Base-by-base conservation (phyloP, 371 early-diverging fungal genomes). In the Umbelopsis sp. region DNA sequence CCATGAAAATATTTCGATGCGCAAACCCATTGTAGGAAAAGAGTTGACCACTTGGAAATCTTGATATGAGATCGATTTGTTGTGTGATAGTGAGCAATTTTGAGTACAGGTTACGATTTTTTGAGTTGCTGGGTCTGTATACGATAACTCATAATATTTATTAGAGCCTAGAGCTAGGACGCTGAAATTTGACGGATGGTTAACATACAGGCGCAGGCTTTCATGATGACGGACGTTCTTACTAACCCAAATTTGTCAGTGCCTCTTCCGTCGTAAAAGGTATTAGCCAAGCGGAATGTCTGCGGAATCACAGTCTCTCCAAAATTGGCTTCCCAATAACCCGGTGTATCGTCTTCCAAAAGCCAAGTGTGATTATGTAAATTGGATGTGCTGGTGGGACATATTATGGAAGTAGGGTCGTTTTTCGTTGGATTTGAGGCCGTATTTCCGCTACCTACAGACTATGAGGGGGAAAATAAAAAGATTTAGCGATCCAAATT, bases 271-370 rank as follows among this genome's bases (percentile, higher is more conserved):
- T 80, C 70, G 18, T 77, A 70, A 35, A 72, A 63, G 18, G 89
- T 79, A 73, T 93, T 93, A 73, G 79, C 82, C 24, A 93, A 71
- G 18, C 92, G 83, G 70, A 93, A 85, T 10, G 89, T 71, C 2
- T 91, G 83, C 1, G 93, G 92, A 8, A 86, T 85, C 20, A 89
- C 72, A 22, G 84, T 70, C 62, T 76, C 76, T 4, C 78, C 81
- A 66, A 93, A 91, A 53, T 79, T 71, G 32, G 86, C 87, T 45
- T 90, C 78, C 87, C 89, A 90, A 69, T 85, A 91, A 14, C 94
- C 94, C 16, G 92, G 87, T n/a, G 86, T 83, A 67, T 80, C 80
- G 69, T 90, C 85, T 72, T 84, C 87, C 73, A 93, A 70, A 24
- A 93, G 75, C 93, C 93, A 92, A 0, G 63, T 66, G 11, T 67